A percentile compares a stretch with the other conserved stretches of the same genome.
Conservation (phyloP, 805 yeast genomes). For the Candida caryicola region DNA sequence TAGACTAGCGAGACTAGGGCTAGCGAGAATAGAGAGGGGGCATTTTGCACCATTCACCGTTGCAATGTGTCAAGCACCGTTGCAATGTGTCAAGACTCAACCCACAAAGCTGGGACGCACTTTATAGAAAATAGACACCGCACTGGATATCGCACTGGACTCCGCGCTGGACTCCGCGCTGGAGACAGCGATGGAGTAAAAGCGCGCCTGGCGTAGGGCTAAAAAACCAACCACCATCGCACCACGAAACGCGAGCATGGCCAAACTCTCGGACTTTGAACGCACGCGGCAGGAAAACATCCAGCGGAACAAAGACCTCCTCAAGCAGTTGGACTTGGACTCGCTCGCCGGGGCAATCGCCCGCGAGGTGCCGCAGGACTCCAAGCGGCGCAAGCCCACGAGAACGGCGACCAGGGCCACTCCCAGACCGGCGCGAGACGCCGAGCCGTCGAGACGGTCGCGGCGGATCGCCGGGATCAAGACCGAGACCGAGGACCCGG, state of each 20-base stretch:
- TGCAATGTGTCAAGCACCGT: too few species aligned
- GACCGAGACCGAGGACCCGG: conserved; percentile 46
- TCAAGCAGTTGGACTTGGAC: conserved; percentile 68
- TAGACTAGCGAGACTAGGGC: too few species aligned
- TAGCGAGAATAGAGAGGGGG: too few species aligned
- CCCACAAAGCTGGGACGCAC: too few species aligned
- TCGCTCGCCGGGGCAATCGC: conserved; percentile 53
- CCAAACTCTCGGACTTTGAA: conserved; percentile 59
- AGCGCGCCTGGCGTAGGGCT: too few species aligned
- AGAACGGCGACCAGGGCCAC: conserved; percentile 19
- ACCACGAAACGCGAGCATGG: conserved; percentile 1
- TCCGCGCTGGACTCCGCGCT: too few species aligned
- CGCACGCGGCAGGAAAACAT: conserved; percentile 73
- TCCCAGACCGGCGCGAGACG: conserved; percentile 19
- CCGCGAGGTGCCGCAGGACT: conserved; percentile 37
- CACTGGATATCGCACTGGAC: too few species aligned
- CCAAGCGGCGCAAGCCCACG: conserved; percentile 14
- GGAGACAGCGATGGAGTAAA: too few species aligned
- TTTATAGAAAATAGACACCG: too few species aligned
- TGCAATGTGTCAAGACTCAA: too few species aligned
- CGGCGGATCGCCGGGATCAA: conserved; percentile 73
- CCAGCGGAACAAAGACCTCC: conserved; percentile 73
- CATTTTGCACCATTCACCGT: too few species aligned
- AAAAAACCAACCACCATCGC: too few species aligned
- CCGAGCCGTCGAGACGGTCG: conserved; percentile 68